Base-by-base conservation (phyloP, 139 green algal species). In the Tetradesmus lagerheimii region DNA sequence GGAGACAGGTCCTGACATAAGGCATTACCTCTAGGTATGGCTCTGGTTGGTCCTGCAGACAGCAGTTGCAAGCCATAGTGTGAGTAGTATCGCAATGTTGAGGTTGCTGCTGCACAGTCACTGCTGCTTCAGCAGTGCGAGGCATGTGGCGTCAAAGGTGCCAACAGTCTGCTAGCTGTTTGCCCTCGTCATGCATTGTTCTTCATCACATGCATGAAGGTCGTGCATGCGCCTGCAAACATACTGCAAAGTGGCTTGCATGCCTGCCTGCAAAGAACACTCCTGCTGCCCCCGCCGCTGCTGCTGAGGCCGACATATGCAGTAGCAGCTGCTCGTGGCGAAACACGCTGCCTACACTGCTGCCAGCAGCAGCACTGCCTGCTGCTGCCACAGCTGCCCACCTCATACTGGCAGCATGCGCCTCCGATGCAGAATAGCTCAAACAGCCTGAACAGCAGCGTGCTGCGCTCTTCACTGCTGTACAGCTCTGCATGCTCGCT, bases 401-500 rank as follows among this genome's bases (percentile, higher is more conserved):
- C 94, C 93, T 96, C 94, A 80, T 93, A 95, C 74, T 96, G 94
- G 85, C 93, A 94, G 67, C 92, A 93, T 0, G 92, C 29, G 0
- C 94, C 94, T 0, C 94, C 94, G 15, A 96, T 41, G 41, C 90
- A 92, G 3, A 94, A 6, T 38, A 93, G 89, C 83, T 95, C 83
- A 89, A 95, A 95, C 0, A 95, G 29, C 25, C 92, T 77, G 84
- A 89, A 96, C 62, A 96, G 90, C 25, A 96, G 82, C 90, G 95
- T 80, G 6, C 81, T 38, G 47, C 86, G 90, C 64, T 96, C 94
- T 18, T 90, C 85, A 15, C 88, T 87, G 34, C 38, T 90, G 83
- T 92, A 94, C 38, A 95, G 83, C 20, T 90, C 92, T 29, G 90
- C 92, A 71, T 95, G 92, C 75, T 93, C 92, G 18, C 86, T 91